Percentiles rank a stretch among this genome's conserved stretches.
Evolutionary conservation across 2,329 filamentous ascomycete species (phyloP).

Genomic region (Cordyceps cateniannulata): DNA sequence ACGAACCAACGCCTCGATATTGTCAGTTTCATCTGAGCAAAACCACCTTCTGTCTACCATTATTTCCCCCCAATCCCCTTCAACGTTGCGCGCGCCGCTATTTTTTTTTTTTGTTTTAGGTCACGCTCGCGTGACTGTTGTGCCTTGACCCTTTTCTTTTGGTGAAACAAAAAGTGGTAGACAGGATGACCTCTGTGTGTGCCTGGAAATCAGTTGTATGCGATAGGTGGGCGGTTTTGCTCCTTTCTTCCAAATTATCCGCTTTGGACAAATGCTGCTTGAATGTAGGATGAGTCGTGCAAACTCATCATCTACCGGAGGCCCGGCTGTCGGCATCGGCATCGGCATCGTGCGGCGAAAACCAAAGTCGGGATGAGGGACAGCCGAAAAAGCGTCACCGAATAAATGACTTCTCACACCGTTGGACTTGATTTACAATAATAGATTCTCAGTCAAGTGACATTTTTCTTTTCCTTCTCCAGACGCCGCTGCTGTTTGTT

Average conservation of each 20-base stretch:
- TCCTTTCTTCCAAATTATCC: too few species aligned
- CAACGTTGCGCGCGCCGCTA: too few species aligned
- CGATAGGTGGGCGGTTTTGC: too few species aligned
- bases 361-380: background rate
- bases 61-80: too few species aligned
- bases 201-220: too few species aligned
- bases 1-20: background rate
- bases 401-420: background rate
- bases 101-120: background rate
- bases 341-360: too few species aligned
- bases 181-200: background rate
- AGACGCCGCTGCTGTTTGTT: background rate
- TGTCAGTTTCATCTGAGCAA: background rate
- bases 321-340: too few species aligned
- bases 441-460: background rate
- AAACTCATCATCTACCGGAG: too few species aligned
- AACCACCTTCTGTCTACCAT: too few species aligned
- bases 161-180: background rate
- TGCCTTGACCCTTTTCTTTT: background rate
- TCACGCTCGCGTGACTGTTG: background rate
- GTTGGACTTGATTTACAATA: background rate
- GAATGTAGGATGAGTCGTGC: too few species aligned
- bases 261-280: too few species aligned
- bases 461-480: background rate
- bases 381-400: background rate